These are phyloP conservation scores for Cystofilobasidium macerans DNA, from an alignment of 768 basidiomycete genomes.

Conservation along the genomic window DNA sequence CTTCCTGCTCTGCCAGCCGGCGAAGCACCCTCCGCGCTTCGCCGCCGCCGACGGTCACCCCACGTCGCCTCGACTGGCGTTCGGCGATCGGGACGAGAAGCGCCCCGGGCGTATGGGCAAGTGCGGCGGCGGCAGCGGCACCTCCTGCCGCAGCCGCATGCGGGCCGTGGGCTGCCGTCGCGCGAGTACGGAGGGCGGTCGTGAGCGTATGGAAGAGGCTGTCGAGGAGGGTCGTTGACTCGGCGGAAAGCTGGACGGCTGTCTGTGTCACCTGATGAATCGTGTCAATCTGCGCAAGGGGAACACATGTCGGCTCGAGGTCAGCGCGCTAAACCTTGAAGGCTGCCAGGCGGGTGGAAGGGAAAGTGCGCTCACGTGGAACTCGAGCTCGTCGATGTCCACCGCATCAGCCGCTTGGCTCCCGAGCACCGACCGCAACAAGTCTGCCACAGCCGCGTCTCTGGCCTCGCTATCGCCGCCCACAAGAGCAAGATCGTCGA, in stretches of 20 bases:
- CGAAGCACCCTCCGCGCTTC: background rate
- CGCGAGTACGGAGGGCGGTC: conserved; percentile 6
- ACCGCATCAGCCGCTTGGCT: conserved; percentile 5
- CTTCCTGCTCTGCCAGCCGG: background rate
- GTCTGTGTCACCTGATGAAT: conserved; percentile 25
- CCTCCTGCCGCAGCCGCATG: background rate
- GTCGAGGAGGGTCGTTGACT: conserved; percentile 18
- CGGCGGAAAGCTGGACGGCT: conserved; percentile 17
- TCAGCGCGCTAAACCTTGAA: background rate
- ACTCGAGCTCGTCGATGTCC: conserved; percentile 19
- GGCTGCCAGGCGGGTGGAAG: background rate
- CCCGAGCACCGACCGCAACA: conserved; percentile 4
- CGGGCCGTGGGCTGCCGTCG: background rate
- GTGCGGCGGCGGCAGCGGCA: background rate
- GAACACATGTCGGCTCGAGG: background rate
- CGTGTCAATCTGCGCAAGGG: conserved; percentile 7
- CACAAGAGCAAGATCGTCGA: conserved; percentile 1
- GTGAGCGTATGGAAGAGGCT: conserved; percentile 12
- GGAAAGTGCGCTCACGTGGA: conserved; percentile 13
- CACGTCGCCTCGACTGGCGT: background rate
- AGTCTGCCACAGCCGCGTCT: background rate
- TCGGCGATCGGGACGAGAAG: background rate
- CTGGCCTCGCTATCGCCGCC: conserved; percentile 1
- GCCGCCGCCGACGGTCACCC: background rate
- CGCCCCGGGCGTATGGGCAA: background rate